phyloP scores from a whole-genome alignment of 148 eudicot genomes.

The Nepenthes mirabilis region DNA sequence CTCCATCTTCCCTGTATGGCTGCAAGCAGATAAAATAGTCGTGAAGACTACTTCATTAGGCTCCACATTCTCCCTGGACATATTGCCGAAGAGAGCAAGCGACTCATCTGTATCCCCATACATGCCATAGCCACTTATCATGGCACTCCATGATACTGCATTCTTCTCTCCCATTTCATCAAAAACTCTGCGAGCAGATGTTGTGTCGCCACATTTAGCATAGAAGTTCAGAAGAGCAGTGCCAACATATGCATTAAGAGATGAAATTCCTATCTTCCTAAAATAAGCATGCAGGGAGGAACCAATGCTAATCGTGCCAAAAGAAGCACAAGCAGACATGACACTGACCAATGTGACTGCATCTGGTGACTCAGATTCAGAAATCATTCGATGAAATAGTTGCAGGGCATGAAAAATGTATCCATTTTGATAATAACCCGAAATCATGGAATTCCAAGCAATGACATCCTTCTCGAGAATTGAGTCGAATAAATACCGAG shows the following conservation, averaged over 20 bases:
- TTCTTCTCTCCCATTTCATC: conserved; percentile 56
- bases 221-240: conserved; percentile 64
- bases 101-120: conserved; percentile 51
- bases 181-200: conserved; percentile 49
- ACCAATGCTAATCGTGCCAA: conserved; percentile 38
- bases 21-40: conserved; percentile 56
- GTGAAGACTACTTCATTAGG: conserved; percentile 61
- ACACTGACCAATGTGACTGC: conserved; percentile 50
- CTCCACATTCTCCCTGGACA: conserved; percentile 45
- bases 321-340: conserved; percentile 58
- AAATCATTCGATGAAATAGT: conserved; percentile 56
- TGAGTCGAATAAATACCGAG: conserved; percentile 40
- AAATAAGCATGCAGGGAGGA: conserved; percentile 51
- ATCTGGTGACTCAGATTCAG: conserved; percentile 31
- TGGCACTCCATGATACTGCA: conserved; percentile 54
- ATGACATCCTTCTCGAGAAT: conserved; percentile 35
- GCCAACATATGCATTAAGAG: conserved; percentile 31
- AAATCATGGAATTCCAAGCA: conserved; percentile 74
- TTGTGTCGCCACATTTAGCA: conserved; percentile 71
- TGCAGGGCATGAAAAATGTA: conserved; percentile 30
- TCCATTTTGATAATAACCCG: conserved; percentile 60
- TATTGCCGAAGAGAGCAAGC: conserved; percentile 41
- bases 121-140: conserved; percentile 71
- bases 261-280: conserved; percentile 38
- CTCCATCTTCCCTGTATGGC: conserved; percentile 61